Base-by-base conservation (phyloP, 2,329 filamentous ascomycete species). In the Penicillium palitans region DNA sequence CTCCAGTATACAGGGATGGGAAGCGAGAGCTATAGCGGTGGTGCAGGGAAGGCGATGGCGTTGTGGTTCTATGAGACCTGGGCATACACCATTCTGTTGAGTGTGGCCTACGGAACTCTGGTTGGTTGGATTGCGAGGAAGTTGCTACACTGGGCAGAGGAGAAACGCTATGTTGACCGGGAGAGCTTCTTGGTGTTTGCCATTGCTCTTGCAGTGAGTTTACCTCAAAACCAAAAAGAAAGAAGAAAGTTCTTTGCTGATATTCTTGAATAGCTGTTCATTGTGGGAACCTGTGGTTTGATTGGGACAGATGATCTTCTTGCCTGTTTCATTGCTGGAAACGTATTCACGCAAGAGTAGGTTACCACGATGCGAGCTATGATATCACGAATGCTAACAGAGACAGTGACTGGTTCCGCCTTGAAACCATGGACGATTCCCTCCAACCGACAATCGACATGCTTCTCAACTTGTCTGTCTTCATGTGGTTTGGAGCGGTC, bases 381-480 rank as follows among this genome's bases (percentile, higher is more conserved):
- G 13, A 25, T 24, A 45, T 40, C 17, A 25, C 10, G 12, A 17
- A 24, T 12, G 4, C 70, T 67, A 42, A 62, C 47, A 40, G 15
- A n/a, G 27, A n/a, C 37, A 81, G 81, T 71, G 91, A 96, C 75
- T 96, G 91, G 91, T 97, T 96, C 75, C 88, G 93, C 0, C 79
- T 93, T 1, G 90, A 96, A 73, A 97, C 93, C 0, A 79, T 89
- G 66, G 93, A 96, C 66, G 93, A 97, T 72, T 93, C 90, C 2
- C 83, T 97, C n/a, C 92, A 97, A 71, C 92, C 92, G 0, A 96
- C 92, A 0, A 90, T 97, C 46, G 92, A 97, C 72, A 96, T 96
- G 91, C 81, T 97, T 2, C 87, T 97, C 57, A 97, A 97, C 70
- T 85, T 96, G 4, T 81, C 87, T 19, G 84, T 97, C 40, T 97